phyloP scores from a whole-genome alignment of 768 basidiomycete genomes.

The Lactarius quietus region DNA sequence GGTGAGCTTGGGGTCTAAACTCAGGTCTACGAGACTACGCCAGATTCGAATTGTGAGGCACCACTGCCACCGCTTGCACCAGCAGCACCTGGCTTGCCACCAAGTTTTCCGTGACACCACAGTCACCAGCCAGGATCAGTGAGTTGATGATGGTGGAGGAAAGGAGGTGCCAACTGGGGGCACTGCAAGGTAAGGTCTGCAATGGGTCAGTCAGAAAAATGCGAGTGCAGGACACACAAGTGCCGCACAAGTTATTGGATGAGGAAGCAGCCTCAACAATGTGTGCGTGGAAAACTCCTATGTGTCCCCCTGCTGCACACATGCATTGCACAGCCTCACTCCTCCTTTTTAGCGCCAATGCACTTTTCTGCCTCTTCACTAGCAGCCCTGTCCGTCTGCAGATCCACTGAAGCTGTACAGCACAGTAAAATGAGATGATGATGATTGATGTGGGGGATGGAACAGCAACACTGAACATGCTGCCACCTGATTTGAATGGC shows the following conservation, averaged over 20 bases:
- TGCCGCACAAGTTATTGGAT: constrained; percentile 81
- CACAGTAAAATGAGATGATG: no score
- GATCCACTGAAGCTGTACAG: constrained; percentile 52
- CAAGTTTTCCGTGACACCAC: constrained; percentile 61
- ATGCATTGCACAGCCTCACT: constrained; percentile 12
- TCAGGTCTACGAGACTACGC: constrained; percentile 95
- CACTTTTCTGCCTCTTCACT: constrained; percentile 89
- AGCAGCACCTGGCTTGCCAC: constrained; percentile 44
- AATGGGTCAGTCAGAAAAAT: background rate
- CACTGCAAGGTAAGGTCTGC: constrained; percentile 76
- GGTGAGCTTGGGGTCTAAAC: constrained; percentile 92
- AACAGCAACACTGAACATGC: constrained; percentile 64
- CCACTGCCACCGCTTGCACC: constrained; percentile 36
- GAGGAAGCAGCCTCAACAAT: constrained; percentile 81
- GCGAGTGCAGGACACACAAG: background rate
- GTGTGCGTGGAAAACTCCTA: no score
- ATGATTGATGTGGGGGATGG: constrained; percentile 2
- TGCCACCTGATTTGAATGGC: no score
- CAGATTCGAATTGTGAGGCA: constrained; percentile 62
- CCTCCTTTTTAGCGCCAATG: constrained; percentile 73
- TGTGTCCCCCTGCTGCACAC: no score
- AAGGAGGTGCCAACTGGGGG: constrained; percentile 73
- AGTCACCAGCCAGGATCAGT: constrained; percentile 76
- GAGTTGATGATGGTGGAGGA: constrained; percentile 79
- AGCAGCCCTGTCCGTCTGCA: constrained; percentile 80